phyloP scores from a whole-genome alignment of 129 eudicot genomes.

The Deinandra increscens region DNA sequence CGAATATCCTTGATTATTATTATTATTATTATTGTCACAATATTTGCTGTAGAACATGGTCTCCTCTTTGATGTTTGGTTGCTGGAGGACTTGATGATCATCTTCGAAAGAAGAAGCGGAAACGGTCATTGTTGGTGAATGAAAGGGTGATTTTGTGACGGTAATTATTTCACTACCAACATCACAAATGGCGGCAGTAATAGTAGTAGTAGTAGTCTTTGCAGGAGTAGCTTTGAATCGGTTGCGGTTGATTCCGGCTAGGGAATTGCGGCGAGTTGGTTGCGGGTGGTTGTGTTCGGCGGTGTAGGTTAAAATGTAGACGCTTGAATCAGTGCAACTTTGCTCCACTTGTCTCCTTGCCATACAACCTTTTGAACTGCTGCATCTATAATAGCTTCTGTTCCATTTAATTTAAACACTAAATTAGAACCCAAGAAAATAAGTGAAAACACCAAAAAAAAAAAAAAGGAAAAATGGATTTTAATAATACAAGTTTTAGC shows the following conservation, averaged over 20 bases:
- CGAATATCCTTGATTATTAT: slow-evolving; percentile 15
- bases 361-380: slow-evolving; percentile 75
- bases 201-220: too few species aligned
- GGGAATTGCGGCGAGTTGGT: slow-evolving; percentile 73
- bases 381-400: slow-evolving; percentile 93
- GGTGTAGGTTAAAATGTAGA: slow-evolving; percentile 70
- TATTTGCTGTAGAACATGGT: slow-evolving; percentile 20
- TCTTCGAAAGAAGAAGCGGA: slow-evolving; percentile 30
- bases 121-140: slow-evolving; percentile 28
- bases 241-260: slow-evolving; percentile 62
- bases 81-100: slow-evolving; percentile 31
- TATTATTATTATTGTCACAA: background rate
- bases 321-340: slow-evolving; percentile 57
- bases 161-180: slow-evolving; percentile 23
- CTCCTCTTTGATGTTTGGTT: slow-evolving; percentile 34
- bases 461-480: too few species aligned
- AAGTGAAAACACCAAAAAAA: too few species aligned
- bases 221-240: slow-evolving; percentile 34
- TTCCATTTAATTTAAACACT: slow-evolving; percentile 14
- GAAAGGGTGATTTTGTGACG: background rate
- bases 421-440: too few species aligned
- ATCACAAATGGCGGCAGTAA: slow-evolving; percentile 30
- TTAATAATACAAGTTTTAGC: too few species aligned
- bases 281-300: slow-evolving; percentile 77
- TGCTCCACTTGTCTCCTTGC: slow-evolving; percentile 96